Evolutionary conservation across 306 rosid genomes (phyloP).

Genomic region (Lupinus albus): DNA sequence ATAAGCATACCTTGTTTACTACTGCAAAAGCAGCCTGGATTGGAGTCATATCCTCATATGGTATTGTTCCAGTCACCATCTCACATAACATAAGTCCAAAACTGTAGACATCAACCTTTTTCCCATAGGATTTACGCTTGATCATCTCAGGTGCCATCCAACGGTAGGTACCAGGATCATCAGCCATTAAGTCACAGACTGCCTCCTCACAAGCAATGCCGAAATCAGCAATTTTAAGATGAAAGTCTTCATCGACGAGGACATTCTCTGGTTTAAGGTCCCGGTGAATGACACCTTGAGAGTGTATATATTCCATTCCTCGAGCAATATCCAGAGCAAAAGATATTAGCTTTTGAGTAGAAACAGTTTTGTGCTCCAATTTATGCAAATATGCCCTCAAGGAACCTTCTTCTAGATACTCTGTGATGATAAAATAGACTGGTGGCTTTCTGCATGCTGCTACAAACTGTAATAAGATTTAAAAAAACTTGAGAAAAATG

Average conservation of each 20-base stretch:
- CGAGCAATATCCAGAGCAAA: conserved; percentile 84
- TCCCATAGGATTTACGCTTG: conserved; percentile 75
- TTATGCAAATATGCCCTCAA: conserved; percentile 84
- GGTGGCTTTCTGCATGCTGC: conserved; percentile 90
- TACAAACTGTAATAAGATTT: conserved; percentile 61
- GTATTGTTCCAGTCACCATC: conserved; percentile 81
- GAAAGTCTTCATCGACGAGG: conserved; percentile 60
- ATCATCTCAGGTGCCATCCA: conserved; percentile 99
- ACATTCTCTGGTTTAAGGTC: conserved; percentile 95
- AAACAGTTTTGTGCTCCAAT: conserved; percentile 61
- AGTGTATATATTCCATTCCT: conserved; percentile 92
- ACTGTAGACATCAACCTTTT: conserved; percentile 89
- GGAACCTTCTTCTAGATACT: conserved; percentile 81
- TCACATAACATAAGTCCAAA: conserved; percentile 95
- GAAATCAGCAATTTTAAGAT: conserved; percentile 87
- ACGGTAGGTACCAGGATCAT: conserved; percentile 92
- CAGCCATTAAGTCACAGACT: conserved; percentile 70
- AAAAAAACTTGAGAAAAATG: conserved; percentile 35
- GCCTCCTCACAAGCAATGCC: conserved; percentile 92
- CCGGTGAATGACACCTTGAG: conserved; percentile 82
- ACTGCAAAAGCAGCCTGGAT: conserved; percentile 98
- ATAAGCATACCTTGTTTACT: conserved; percentile 68
- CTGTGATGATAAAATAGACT: conserved; percentile 79
- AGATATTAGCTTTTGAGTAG: conserved; percentile 55
- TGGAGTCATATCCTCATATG: conserved; percentile 92